These are phyloP conservation scores for Neoarthrinium moseri DNA, from an alignment of 2,329 filamentous ascomycete species.

Conservation along the genomic window DNA sequence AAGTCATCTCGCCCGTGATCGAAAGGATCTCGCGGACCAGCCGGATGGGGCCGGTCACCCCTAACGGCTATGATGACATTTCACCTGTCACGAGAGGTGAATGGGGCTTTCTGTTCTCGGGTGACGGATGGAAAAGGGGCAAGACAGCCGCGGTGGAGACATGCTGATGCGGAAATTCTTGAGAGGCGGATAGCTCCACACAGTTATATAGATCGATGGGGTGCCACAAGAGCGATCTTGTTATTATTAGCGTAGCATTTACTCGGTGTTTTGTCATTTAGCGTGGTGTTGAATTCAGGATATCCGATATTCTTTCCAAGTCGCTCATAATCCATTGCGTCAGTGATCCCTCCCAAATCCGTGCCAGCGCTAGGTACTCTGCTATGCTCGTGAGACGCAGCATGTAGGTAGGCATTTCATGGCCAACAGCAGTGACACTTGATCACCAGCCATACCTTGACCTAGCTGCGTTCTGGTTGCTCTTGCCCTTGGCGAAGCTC, in stretches of 20 bases:
- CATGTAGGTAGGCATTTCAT: too few species aligned
- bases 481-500: constrained; percentile 79
- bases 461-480: constrained; percentile 78
- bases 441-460: constrained; percentile 77
- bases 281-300: constrained; percentile 1
- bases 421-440: constrained; percentile 8
- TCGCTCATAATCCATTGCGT: too few species aligned
- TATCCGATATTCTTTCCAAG: too few species aligned
- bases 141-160: constrained; percentile 52
- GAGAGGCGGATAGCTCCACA: background rate
- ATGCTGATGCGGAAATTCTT: constrained; percentile 32
- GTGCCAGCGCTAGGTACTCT: too few species aligned
- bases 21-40: constrained; percentile 12
- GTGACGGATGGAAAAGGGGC: constrained; percentile 39
- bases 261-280: background rate
- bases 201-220: background rate
- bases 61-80: constrained; percentile 60
- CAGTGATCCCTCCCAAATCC: too few species aligned
- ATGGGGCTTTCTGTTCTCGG: constrained; percentile 60
- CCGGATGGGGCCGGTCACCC: constrained; percentile 50
- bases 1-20: constrained; percentile 1
- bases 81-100: constrained; percentile 61
- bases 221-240: constrained; percentile 7
- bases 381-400: background rate
- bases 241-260: background rate